These are phyloP conservation scores for Stemphylium beticola DNA, from an alignment of 2,329 filamentous ascomycete species.

Conservation along the genomic window DNA sequence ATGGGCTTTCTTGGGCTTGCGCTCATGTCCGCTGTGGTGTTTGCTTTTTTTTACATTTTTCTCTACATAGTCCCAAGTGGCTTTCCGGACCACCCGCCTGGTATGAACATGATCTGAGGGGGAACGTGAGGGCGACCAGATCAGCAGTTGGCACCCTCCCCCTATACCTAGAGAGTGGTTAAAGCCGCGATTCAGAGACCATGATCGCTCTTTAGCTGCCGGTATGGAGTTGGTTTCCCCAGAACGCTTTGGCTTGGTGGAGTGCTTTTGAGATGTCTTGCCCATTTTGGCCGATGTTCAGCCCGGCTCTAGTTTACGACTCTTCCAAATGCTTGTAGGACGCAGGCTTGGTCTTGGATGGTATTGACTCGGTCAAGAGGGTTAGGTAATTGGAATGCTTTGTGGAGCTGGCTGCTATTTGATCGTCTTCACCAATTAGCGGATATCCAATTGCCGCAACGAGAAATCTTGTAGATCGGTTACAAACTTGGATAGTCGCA, in stretches of 20 bases:
- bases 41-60: neutral
- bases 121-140: neutral
- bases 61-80: too few relatives aligned
- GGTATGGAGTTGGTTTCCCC: conserved; percentile 1
- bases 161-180: neutral
- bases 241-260: conserved; percentile 2
- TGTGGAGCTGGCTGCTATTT: neutral
- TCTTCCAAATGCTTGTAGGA: too few relatives aligned
- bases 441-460: neutral
- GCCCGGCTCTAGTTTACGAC: neutral
- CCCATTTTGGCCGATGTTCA: neutral
- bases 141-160: neutral
- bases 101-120: neutral
- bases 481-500: too few relatives aligned
- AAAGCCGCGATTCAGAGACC: neutral
- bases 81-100: neutral
- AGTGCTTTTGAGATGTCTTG: neutral
- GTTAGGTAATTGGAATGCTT: neutral
- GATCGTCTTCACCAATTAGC: neutral
- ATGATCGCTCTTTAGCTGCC: conserved; percentile 3
- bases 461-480: neutral
- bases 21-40: neutral
- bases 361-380: neutral
- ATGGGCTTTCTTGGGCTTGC: neutral
- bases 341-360: too few relatives aligned